Evolutionary conservation across 2,329 filamentous ascomycete genomes (phyloP).

Genomic region (Rutstroemia sydowiana): DNA sequence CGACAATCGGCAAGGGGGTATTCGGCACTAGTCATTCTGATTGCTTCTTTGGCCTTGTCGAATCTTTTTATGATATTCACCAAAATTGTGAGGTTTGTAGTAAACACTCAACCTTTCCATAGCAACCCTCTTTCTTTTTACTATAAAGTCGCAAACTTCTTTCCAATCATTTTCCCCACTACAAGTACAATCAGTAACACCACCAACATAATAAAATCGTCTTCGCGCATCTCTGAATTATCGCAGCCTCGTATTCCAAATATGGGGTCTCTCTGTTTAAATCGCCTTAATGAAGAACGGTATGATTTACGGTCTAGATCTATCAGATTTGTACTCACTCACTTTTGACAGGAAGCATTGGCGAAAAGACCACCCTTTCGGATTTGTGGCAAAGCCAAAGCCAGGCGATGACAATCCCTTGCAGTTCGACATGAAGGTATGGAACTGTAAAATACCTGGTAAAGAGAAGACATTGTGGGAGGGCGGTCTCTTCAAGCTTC

Average conservation of each 20-base stretch:
- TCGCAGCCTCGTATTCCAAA: conserved; percentile 33
- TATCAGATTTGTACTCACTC: neutral
- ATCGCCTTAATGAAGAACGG: conserved; percentile 74
- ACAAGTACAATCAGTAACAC: neutral
- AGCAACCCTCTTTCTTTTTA: neutral
- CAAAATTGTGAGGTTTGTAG: conserved; percentile 4
- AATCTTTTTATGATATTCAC: conserved; percentile 3
- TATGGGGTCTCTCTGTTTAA: conserved; percentile 72
- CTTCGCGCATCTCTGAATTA: neutral
- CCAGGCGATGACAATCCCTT: conserved; percentile 50
- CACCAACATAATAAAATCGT: neutral
- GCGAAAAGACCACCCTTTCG: conserved; percentile 94
- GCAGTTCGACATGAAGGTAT: conserved; percentile 83
- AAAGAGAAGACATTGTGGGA: conserved; percentile 98
- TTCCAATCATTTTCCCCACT: neutral
- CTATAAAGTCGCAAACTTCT: neutral
- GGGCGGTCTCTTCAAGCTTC: conserved; percentile 92
- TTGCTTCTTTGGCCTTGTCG: conserved; percentile 8
- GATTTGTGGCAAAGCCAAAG: conserved; percentile 84
- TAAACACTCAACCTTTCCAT: conserved; percentile 3
- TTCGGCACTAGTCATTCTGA: neutral
- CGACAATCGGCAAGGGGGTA: neutral
- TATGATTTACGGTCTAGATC: neutral
- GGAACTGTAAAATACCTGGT: conserved; percentile 94
- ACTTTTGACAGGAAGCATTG: conserved; percentile 65